Conservation (phyloP, 257 asterid species). For the Leonotis leonurus region DNA sequence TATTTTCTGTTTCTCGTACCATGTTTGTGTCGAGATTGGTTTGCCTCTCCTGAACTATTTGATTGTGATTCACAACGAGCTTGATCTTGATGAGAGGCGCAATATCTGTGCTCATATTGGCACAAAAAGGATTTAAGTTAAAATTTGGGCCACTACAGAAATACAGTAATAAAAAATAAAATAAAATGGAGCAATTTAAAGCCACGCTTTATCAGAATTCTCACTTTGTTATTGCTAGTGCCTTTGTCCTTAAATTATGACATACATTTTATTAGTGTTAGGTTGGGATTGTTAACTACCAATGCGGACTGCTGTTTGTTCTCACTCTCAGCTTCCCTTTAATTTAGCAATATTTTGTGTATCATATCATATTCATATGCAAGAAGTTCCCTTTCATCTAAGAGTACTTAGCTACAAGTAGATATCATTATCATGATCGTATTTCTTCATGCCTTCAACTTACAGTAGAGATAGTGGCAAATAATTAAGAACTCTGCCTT, state of each 20-base stretch:
- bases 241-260: neutral
- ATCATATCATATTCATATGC: too few relatives aligned
- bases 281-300: neutral
- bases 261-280: neutral
- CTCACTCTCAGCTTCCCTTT: neutral
- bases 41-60: neutral
- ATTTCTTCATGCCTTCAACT: neutral
- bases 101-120: neutral
- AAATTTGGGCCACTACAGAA: neutral
- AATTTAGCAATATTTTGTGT: neutral
- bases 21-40: neutral
- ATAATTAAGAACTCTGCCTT: neutral
- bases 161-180: neutral
- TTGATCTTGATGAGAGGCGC: constrained; percentile 11
- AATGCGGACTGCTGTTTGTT: neutral
- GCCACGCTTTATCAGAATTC: neutral
- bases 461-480: neutral
- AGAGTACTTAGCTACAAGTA: neutral
- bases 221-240: neutral
- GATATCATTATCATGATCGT: neutral
- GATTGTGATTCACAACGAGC: constrained; percentile 6
- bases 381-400: neutral
- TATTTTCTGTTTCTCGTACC: neutral
- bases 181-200: neutral
- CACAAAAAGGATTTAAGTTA: too few relatives aligned